phyloP scores from a whole-genome alignment of 371 early-diverging fungal species.

The Mortierella polycephala region DNA sequence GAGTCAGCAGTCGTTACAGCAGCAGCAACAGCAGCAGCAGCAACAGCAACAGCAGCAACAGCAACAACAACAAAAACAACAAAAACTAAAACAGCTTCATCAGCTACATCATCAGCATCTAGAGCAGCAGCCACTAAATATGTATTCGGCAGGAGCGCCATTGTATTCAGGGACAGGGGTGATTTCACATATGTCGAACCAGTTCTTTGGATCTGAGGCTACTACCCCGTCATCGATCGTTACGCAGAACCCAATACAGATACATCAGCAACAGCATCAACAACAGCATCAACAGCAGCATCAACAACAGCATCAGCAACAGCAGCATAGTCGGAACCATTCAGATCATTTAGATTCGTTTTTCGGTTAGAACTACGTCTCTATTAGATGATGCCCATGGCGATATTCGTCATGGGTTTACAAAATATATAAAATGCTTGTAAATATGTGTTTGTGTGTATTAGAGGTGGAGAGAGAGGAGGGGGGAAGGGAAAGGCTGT shows the following conservation, averaged over 20 bases:
- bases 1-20: background rate
- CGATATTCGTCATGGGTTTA: background rate
- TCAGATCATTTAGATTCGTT: background rate
- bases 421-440: background rate
- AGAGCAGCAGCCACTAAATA: background rate
- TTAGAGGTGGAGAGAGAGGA: background rate
- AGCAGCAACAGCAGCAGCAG: background rate
- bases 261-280: constrained; percentile 6
- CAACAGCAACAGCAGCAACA: background rate
- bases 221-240: background rate
- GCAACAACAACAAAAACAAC: background rate
- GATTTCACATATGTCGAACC: too few relatives aligned
- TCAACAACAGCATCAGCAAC: constrained; percentile 18
- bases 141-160: background rate
- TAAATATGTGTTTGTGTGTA: background rate
- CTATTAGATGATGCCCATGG: background rate
- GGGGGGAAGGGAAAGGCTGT: too few relatives aligned
- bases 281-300: constrained; percentile 13
- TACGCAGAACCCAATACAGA: background rate
- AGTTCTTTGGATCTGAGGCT: too few relatives aligned
- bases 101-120: background rate
- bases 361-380: background rate
- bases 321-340: constrained; percentile 10
- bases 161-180: background rate
- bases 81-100: background rate